Base-by-base conservation (phyloP, 352 stramenopile species). In the Elongisporangium anandrum region DNA sequence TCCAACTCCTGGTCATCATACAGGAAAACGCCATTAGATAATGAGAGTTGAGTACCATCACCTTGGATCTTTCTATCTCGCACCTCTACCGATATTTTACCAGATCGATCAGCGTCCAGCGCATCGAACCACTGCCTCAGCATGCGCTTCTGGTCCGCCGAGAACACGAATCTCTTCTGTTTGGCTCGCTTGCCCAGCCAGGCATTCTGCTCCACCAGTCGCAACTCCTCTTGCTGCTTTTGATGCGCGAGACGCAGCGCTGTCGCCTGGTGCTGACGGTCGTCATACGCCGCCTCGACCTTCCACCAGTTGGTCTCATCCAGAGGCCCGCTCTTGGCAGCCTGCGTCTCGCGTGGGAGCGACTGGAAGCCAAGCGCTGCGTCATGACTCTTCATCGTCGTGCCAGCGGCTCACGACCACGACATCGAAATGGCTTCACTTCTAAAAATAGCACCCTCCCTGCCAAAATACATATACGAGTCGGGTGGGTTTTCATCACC, bases 121-220 rank as follows among this genome's bases (percentile, higher is more conserved):
- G 77, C 75, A 22, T 92, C 70, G 60, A 92, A 92, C 83, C 83
- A 92, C 55, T 88, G 80, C 13, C 70, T 72, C 17, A 92, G 69
- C 79, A 90, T 92, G 39, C 72, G 69, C 63, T 90, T 92, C 52
- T 92, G 80, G 41, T 81, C 69, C 1, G 68, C 76, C 1, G 80
- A 85, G 59, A 90, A 92, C 68, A 87, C 78, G 51, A 87, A 88
- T 7, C 64, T 62, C 16, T 69, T 66, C 50, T 74, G 66, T 61
- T 89, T 90, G 59, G 78, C 79, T 57, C 78, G 76, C 34, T 87
- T 86, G 10, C 74, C 76, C 21, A 92, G 66, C 83, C 83, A 90
- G 20, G 61, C 64, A 50, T 88, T 87, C 70, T 89, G 79, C 41
- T 90, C 71, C n/a, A 78, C 71, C 13, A 74, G 71, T 21, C 73